Base-by-base conservation (phyloP, 2,329 filamentous ascomycete genomes). In the Fusarium globosum region DNA sequence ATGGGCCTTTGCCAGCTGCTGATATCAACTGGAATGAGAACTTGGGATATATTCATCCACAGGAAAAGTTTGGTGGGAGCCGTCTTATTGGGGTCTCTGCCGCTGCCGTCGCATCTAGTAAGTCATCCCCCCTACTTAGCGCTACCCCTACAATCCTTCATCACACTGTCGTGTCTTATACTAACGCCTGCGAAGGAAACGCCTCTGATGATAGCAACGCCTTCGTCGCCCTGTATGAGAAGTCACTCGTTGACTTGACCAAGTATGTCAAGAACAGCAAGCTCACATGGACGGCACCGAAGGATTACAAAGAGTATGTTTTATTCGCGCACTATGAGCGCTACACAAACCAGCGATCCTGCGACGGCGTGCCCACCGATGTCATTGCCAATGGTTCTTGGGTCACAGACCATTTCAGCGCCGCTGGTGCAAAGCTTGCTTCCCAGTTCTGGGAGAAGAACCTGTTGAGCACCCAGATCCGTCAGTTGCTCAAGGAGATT, bases 131-230 rank as follows among this genome's bases (percentile, higher is more conserved):
- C 26, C 26, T 26, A 26, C 26, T 26, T 26, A 26, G 26, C 26
- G 26, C 26, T 26, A 26, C 26, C 26, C 26, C 26, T 26, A 26
- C 26, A 26, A 26, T 26, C 26, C 6, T 26, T 26, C 26, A 26
- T 26, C 26, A 26, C 26, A 26, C 26, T 26, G 12, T 39, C 7
- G 6, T 9, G 35, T 35, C 6, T 11, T 11, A 13, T 45, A 20
- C 43, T 46, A 14, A 46, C 4, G 8, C 6, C 3, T 21, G 12
- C 16, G 2, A 12, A 48, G 45, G 1, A 2, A 48, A 30, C 5
- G 2, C 10, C 7, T 49, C 14, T 0, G 20, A 13, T 0, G 28
- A 30, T 0, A 30, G 20, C 14, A 49, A 18, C 1, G 5, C 1
- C 2, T 30, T 9, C 7, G 3, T 49, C 1, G 7, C 46, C 7